Conservation (phyloP, 441 rosid species). For the Jatropha podagrica region DNA sequence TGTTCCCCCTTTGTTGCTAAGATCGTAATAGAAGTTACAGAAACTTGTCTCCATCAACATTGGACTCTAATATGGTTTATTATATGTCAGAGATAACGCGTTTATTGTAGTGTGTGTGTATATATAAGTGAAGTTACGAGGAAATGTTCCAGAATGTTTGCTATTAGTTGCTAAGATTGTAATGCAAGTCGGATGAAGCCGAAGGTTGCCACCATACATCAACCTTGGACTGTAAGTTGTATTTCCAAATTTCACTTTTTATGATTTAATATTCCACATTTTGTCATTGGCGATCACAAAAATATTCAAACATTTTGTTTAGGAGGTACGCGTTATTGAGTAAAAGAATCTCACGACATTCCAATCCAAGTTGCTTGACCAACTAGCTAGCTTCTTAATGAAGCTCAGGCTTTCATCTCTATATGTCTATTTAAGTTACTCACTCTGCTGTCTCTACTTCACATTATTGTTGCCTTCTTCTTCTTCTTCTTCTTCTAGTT, state of each 20-base stretch:
- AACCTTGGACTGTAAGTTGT: conserved; percentile 9
- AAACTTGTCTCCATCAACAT: too few species aligned
- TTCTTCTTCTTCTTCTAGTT: not conserved
- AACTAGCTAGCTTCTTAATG: not conserved
- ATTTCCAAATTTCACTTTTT: not conserved
- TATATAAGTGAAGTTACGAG: not conserved
- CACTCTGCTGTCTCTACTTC: not conserved
- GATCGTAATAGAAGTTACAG: too few species aligned
- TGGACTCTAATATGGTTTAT: too few species aligned
- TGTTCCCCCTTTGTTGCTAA: too few species aligned
- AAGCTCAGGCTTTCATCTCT: not conserved
- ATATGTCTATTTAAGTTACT: not conserved
- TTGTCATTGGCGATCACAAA: too few species aligned
- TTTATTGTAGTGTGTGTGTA: too few species aligned
- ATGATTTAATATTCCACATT: too few species aligned
- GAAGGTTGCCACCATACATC: too few species aligned
- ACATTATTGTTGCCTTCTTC: not conserved
- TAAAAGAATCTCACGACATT: not conserved
- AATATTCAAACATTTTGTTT: not conserved
- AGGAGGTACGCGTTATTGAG: not conserved
- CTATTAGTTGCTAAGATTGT: not conserved
- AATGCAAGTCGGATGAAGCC: not conserved
- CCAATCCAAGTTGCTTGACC: not conserved
- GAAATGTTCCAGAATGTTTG: conserved; percentile 7
- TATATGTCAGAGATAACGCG: too few species aligned